phyloP scores from a whole-genome alignment of 345 rosid genomes.

The Lumnitzera littorea region DNA sequence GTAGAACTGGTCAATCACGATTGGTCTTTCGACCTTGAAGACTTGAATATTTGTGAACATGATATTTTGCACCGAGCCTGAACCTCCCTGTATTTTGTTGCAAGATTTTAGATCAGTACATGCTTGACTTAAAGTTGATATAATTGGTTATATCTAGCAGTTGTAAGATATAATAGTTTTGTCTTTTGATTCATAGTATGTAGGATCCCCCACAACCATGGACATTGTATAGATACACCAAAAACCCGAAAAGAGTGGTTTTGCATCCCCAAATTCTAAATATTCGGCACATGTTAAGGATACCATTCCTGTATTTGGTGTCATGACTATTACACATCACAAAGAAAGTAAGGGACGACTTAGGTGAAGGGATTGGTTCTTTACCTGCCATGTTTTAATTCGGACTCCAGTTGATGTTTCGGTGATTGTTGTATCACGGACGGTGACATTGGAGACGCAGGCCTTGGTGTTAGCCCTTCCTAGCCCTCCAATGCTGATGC shows the following conservation, averaged over 20 bases:
- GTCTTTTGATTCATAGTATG: no score
- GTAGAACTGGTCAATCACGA: constrained; percentile 82
- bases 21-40: constrained; percentile 55
- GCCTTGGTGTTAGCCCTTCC: constrained; percentile 68
- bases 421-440: constrained; percentile 53
- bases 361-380: constrained; percentile 2
- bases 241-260: no score
- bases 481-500: constrained; percentile 86
- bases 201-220: no score
- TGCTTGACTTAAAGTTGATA: neutral
- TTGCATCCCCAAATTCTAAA: no score
- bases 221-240: no score
- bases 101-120: no score
- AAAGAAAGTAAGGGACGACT: neutral
- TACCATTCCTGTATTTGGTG: no score
- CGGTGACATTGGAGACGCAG: constrained; percentile 80
- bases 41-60: constrained; percentile 84
- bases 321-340: neutral
- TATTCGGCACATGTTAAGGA: no score
- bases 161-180: neutral
- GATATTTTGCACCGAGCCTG: constrained; percentile 73
- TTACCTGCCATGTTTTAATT: constrained; percentile 96
- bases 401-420: constrained; percentile 64
- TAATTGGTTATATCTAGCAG: neutral
- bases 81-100: constrained; percentile 56